phyloP scores from a whole-genome alignment of 768 basidiomycete species.

The Amanita thiersii region DNA sequence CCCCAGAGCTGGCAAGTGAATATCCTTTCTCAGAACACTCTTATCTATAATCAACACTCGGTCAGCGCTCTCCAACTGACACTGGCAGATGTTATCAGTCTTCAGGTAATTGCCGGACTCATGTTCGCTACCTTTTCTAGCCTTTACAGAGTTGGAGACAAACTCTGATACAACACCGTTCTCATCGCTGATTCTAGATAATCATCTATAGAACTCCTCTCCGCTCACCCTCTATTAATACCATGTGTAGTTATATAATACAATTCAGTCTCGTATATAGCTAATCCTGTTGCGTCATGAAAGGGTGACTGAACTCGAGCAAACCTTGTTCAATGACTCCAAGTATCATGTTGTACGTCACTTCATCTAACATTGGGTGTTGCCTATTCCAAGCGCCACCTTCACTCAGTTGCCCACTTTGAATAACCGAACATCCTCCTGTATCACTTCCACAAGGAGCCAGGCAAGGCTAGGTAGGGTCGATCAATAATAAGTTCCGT shows the following conservation, averaged over 20 bases:
- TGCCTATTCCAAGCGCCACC: too few relatives aligned
- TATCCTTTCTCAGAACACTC: neutral
- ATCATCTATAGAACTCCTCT: neutral
- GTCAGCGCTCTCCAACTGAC: slow-evolving; percentile 2
- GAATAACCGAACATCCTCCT: too few relatives aligned
- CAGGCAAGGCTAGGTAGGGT: too few relatives aligned
- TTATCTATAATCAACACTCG: neutral
- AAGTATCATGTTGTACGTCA: slow-evolving; percentile 29
- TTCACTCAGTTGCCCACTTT: too few relatives aligned
- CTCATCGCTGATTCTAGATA: slow-evolving; percentile 3
- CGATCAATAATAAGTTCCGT: too few relatives aligned
- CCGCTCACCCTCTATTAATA: neutral
- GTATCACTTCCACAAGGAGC: too few relatives aligned
- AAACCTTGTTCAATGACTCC: slow-evolving; percentile 27
- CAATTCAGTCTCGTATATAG: too few relatives aligned
- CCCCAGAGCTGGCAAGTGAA: neutral
- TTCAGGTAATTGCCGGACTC: slow-evolving; percentile 6
- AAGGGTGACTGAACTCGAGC: slow-evolving; percentile 21
- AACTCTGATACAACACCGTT: slow-evolving; percentile 4
- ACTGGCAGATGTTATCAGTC: neutral
- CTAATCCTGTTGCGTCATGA: neutral
- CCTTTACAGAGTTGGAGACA: slow-evolving; percentile 1
- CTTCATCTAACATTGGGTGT: slow-evolving; percentile 26
- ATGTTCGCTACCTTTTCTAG: neutral
- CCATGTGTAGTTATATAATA: too few relatives aligned